Evolutionary conservation across 345 rosid species (phyloP).

Genomic region (Zanthoxylum bungeanum): DNA sequence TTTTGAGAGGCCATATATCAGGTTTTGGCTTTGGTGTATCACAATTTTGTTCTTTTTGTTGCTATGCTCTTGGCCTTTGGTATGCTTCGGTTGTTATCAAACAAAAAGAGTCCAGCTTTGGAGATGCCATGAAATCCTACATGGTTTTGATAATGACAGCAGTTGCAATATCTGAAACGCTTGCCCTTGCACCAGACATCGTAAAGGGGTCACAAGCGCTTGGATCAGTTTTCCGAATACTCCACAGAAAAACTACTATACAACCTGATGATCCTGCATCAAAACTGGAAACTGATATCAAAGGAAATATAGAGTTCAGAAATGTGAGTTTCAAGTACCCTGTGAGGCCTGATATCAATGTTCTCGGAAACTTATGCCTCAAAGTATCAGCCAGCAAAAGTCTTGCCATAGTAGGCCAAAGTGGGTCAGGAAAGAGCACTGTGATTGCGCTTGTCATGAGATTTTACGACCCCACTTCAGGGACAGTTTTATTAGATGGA

Average conservation of each 20-base stretch:
- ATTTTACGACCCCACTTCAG: slow-evolving; percentile 65
- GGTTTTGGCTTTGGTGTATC: slow-evolving; percentile 74
- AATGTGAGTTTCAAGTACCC: slow-evolving; percentile 70
- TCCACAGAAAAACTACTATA: slow-evolving; percentile 52
- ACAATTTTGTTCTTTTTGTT: slow-evolving; percentile 53
- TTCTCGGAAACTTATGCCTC: slow-evolving; percentile 51
- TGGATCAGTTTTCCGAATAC: slow-evolving; percentile 60
- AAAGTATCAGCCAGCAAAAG: slow-evolving; percentile 52
- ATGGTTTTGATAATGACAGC: slow-evolving; percentile 72
- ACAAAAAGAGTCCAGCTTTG: slow-evolving; percentile 47
- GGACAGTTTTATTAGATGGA: slow-evolving; percentile 60
- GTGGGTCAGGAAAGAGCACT: slow-evolving; percentile 89
- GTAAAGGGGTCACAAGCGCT: slow-evolving; percentile 90
- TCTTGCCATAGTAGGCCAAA: slow-evolving; percentile 73
- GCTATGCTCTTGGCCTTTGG: slow-evolving; percentile 91
- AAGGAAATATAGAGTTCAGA: slow-evolving; percentile 60
- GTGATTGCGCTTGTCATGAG: slow-evolving; percentile 63
- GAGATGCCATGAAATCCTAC: slow-evolving; percentile 57
- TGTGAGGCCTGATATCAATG: slow-evolving; percentile 49
- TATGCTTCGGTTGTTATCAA: slow-evolving; percentile 63
- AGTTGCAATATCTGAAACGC: slow-evolving; percentile 64
- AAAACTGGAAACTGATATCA: slow-evolving; percentile 31
- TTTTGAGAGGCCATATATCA: slow-evolving; percentile 69
- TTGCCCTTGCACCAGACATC: slow-evolving; percentile 81
- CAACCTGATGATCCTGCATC: slow-evolving; percentile 42